These are phyloP conservation scores for Kalmanozyma brasiliensis DNA, from an alignment of 1,284 basidiomycete genomes.

Conservation along the genomic window DNA sequence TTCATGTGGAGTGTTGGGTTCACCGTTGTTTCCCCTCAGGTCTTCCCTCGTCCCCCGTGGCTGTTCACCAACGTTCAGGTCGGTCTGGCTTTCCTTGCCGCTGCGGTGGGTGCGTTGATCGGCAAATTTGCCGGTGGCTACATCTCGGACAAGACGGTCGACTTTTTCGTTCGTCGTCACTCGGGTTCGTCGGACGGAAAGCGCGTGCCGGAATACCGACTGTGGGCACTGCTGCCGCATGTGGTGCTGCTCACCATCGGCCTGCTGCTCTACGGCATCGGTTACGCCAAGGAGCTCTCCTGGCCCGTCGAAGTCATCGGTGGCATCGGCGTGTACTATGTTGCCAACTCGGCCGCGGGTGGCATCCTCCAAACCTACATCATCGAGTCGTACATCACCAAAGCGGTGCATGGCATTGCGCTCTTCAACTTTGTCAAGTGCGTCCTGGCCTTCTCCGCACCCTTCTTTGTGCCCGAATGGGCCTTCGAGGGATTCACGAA, in stretches of 20 bases:
- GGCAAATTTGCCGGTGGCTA: constrained; percentile 68
- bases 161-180: constrained; percentile 56
- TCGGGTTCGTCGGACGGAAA: constrained; percentile 10
- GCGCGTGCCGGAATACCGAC: constrained; percentile 68
- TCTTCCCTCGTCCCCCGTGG: constrained; percentile 66
- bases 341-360: constrained; percentile 34
- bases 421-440: constrained; percentile 69
- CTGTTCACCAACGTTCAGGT: constrained; percentile 59
- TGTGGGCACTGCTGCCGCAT: constrained; percentile 65
- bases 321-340: constrained; percentile 66
- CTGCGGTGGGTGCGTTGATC: constrained; percentile 63
- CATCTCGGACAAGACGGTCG: constrained; percentile 62
- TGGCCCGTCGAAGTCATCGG: constrained; percentile 68
- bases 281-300: constrained; percentile 54
- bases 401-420: constrained; percentile 66
- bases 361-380: constrained; percentile 62
- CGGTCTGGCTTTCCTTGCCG: constrained; percentile 66
- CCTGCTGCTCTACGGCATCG: constrained; percentile 63
- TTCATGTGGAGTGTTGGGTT: constrained; percentile 67
- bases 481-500: constrained; percentile 53
- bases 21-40: constrained; percentile 65
- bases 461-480: constrained; percentile 68
- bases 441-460: constrained; percentile 67
- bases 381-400: constrained; percentile 65
- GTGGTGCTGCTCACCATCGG: constrained; percentile 63